phyloP scores from a whole-genome alignment of 345 rosid species.

The Populus deltoides region DNA sequence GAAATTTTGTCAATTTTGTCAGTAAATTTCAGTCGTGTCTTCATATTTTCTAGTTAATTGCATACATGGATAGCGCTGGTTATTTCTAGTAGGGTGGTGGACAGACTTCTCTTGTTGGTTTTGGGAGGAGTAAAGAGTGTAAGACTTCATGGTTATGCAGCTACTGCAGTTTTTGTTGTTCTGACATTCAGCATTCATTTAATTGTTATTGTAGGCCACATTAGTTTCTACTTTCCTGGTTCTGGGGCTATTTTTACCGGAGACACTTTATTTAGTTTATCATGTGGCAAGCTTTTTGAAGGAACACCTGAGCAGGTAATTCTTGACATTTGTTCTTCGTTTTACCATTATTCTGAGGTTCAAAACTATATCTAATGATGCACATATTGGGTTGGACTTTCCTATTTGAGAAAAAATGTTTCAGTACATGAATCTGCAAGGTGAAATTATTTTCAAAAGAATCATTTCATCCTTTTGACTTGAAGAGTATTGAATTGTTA shows the following conservation, averaged over 20 bases:
- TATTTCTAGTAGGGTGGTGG: not conserved
- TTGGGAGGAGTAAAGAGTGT: not conserved
- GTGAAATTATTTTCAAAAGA: not conserved
- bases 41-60: not conserved
- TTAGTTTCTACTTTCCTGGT: constrained; percentile 92
- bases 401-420: not conserved
- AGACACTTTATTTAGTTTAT: constrained; percentile 89
- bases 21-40: not conserved
- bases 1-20: not conserved
- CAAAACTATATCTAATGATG: not conserved
- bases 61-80: not conserved
- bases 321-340: constrained; percentile 1
- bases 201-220: constrained; percentile 60
- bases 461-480: not conserved
- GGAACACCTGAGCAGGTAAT: constrained; percentile 87
- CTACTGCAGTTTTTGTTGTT: not conserved
- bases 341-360: not conserved
- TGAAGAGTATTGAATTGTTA: not conserved
- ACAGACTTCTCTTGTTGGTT: not conserved
- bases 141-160: not conserved
- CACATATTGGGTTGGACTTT: not conserved
- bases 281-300: constrained; percentile 93
- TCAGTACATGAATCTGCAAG: not conserved
- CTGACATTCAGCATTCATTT: not conserved
- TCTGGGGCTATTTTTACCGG: constrained; percentile 87